phyloP scores from a whole-genome alignment of 495 filamentous ascomycete species.

The Evansstolkia leycettana region DNA sequence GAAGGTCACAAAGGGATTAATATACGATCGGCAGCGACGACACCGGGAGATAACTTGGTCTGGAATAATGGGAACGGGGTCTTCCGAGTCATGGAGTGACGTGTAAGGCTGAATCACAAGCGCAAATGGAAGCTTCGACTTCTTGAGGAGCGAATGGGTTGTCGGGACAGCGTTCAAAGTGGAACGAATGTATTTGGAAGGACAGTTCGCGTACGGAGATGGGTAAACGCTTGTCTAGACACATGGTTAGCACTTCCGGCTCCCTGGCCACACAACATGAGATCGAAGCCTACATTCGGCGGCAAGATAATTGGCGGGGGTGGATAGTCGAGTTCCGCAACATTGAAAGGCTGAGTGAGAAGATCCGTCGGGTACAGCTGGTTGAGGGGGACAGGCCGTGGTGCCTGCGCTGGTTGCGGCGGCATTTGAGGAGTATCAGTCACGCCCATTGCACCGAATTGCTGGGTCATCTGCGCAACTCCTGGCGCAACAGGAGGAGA shows the following conservation, averaged over 20 bases:
- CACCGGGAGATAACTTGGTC: slow-evolving; percentile 97
- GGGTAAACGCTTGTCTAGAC: slow-evolving; percentile 78
- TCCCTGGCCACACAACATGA: not conserved
- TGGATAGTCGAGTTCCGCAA: slow-evolving; percentile 80
- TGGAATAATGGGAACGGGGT: slow-evolving; percentile 79
- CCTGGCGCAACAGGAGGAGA: slow-evolving; percentile 40
- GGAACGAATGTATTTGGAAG: slow-evolving; percentile 88
- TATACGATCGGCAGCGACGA: slow-evolving; percentile 88
- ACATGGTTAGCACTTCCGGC: slow-evolving; percentile 13
- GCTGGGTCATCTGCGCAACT: slow-evolving; percentile 66
- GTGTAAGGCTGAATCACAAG: slow-evolving; percentile 93
- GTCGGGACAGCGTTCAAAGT: slow-evolving; percentile 90
- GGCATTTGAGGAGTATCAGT: slow-evolving; percentile 43
- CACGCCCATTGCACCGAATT: slow-evolving; percentile 72
- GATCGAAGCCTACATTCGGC: slow-evolving; percentile 60
- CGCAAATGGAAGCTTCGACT: slow-evolving; percentile 89
- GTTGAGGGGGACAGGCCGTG: slow-evolving; percentile 54
- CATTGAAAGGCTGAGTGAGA: slow-evolving; percentile 84
- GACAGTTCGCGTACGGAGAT: slow-evolving; percentile 84
- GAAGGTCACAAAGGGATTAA: slow-evolving; percentile 95
- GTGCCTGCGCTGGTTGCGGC: slow-evolving; percentile 41
- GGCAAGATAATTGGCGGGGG: slow-evolving; percentile 87
- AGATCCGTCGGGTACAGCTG: slow-evolving; percentile 87
- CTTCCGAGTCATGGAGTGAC: slow-evolving; percentile 83
- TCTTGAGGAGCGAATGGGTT: slow-evolving; percentile 83